Evolutionary conservation across 2,329 filamentous ascomycete genomes (phyloP).

Genomic region (Colletotrichum sp.): DNA sequence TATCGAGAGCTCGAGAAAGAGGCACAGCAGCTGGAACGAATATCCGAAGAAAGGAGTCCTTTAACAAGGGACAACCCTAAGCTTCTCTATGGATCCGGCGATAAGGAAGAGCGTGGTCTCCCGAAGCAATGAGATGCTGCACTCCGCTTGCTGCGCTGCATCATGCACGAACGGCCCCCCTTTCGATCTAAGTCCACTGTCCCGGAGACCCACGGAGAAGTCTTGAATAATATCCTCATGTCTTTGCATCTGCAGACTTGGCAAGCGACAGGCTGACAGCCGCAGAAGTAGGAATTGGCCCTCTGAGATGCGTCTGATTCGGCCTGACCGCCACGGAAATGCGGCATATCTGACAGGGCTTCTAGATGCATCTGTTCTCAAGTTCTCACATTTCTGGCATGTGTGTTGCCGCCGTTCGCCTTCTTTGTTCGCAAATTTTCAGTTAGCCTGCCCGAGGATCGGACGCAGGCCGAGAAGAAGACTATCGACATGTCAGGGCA

Average conservation of each 20-base stretch:
- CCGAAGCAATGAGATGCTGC: background rate
- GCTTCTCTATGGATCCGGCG: background rate
- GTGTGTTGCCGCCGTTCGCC: background rate
- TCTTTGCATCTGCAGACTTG: slow-evolving; percentile 8
- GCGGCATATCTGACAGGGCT: background rate
- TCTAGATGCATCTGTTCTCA: background rate
- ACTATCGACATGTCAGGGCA: background rate
- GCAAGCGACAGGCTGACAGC: background rate
- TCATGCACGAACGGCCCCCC: background rate
- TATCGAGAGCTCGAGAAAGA: background rate
- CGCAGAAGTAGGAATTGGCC: background rate
- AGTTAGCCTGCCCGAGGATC: background rate
- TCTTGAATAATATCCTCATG: slow-evolving; percentile 20
- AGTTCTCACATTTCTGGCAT: background rate
- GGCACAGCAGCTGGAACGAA: background rate
- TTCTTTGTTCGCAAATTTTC: background rate
- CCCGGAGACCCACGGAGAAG: slow-evolving; percentile 13
- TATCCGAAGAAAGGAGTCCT: background rate
- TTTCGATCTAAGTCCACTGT: background rate
- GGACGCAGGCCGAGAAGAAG: background rate
- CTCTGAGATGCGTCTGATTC: background rate
- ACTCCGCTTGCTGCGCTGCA: background rate
- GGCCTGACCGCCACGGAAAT: background rate
- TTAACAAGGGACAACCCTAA: slow-evolving; percentile 4
- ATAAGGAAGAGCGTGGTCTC: background rate